Evolutionary conservation across 768 basidiomycete species (phyloP).

Genomic region (Ramaria rubella): DNA sequence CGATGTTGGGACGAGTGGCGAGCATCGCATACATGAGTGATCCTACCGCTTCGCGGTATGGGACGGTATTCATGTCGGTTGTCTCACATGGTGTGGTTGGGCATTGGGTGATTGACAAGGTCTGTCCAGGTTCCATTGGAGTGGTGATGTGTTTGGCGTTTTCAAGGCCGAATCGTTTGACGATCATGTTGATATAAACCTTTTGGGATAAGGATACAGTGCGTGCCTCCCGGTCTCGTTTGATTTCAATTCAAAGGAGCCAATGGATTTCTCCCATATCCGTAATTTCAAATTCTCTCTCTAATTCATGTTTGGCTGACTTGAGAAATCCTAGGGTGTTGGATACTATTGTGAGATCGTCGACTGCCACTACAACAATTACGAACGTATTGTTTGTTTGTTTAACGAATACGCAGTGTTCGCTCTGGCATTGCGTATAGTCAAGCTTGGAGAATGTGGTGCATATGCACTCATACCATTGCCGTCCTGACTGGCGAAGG

Average conservation of each 20-base stretch:
- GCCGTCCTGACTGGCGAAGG: too few species aligned
- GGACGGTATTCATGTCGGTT: not conserved
- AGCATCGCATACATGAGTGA: slow-evolving; percentile 23
- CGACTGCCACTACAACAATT: not conserved
- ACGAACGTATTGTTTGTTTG: too few species aligned
- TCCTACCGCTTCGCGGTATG: slow-evolving; percentile 19
- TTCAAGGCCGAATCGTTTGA: slow-evolving; percentile 20
- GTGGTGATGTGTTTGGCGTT: slow-evolving; percentile 27
- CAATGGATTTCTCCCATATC: slow-evolving; percentile 5
- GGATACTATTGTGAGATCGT: too few species aligned
- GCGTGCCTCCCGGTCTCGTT: slow-evolving; percentile 12
- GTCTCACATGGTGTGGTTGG: slow-evolving; percentile 2
- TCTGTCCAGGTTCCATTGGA: slow-evolving; percentile 24
- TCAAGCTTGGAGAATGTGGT: too few species aligned
- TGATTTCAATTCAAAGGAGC: slow-evolving; percentile 29
- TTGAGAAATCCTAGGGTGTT: too few species aligned
- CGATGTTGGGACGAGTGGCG: slow-evolving; percentile 26
- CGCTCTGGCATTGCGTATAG: too few species aligned
- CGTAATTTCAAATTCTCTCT: too few species aligned
- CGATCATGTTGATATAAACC: slow-evolving; percentile 20
- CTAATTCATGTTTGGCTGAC: too few species aligned
- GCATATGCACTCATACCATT: too few species aligned
- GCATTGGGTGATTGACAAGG: slow-evolving; percentile 16
- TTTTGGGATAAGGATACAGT: slow-evolving; percentile 9
- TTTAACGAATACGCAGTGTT: too few species aligned